Base-by-base conservation (phyloP, 2,329 filamentous ascomycete genomes). In the Trichothecium roseum region DNA sequence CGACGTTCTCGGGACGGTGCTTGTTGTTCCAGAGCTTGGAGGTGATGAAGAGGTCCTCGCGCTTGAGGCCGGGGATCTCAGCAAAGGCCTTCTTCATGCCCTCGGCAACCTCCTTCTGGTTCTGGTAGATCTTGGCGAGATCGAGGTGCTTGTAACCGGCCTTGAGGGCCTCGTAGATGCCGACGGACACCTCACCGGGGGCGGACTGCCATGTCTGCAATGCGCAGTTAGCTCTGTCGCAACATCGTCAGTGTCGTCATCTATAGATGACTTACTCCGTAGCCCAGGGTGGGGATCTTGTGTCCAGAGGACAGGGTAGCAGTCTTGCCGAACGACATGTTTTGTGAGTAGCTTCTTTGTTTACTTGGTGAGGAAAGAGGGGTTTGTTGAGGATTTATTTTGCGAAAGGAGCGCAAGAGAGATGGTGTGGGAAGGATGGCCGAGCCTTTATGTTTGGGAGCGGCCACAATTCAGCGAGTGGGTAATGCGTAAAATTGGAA, bases 161-260 rank as follows among this genome's bases (percentile, higher is more conserved):
- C 54, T 70, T 71, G 40, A 82, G 65, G 26, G 78, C 77, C 44
- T 68, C 67, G 53, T 74, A 75, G 48, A 84, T 76, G 28, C 78
- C 78, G 27, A 69, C 62, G 39, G 71, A 69, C 40, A 81, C 77
- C 57, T 81, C 71, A 43, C 72, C 73, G 35, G 76, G 75, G 45
- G 68, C 62, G 22, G 78, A 74, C 54, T 82, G 78, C 78, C 78
- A 82, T 47, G 78, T 82, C 49, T 24, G 73, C 74, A 17, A 36
- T 59, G 40, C 67, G 64, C 39, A 74, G 54, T 24, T 24, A 24
- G 20, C 20, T 24, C 10, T 24, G 20, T 6, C 20, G 20, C 10
- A 6, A 10, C 6, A 10, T 24, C 10, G 10, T 10, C 20, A 10
- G 6, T 6, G 20, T 10, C 6, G 20, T 10, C 6, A 24, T 24